phyloP scores from a whole-genome alignment of 148 eudicot species.

The Arctostaphylos glauca region DNA sequence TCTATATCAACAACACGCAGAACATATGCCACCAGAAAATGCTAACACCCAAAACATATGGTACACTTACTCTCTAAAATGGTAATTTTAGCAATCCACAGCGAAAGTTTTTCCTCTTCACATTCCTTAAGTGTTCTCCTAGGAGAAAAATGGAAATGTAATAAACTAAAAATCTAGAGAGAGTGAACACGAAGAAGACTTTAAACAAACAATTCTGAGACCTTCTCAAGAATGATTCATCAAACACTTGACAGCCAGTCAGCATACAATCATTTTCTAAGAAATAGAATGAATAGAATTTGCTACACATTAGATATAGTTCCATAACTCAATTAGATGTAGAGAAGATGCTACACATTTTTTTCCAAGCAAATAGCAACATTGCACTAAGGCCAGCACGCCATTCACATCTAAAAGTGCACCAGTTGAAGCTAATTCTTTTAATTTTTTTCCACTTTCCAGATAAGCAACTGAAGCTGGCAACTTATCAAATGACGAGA shows the following conservation, averaged over 20 bases:
- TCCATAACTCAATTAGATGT: background rate
- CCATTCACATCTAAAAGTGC: background rate
- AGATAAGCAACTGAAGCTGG: background rate
- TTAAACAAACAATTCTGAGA: slow-evolving; percentile 1
- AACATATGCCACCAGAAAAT: no score
- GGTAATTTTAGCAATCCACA: no score
- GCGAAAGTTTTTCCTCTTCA: no score
- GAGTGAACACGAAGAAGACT: background rate
- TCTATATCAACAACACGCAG: no score
- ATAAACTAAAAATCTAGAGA: no score
- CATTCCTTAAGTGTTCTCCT: no score
- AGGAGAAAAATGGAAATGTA: no score
- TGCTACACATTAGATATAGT: background rate
- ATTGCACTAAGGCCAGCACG: background rate
- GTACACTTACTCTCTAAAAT: no score
- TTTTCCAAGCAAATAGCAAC: background rate
- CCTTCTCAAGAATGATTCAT: background rate
- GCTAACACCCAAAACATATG: no score
- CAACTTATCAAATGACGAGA: background rate
- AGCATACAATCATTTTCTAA: background rate
- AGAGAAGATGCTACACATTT: background rate
- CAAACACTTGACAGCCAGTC: background rate
- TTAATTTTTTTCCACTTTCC: background rate
- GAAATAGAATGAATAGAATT: background rate
- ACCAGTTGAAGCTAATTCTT: background rate